phyloP scores from a whole-genome alignment of 768 basidiomycete species.

The Polyporus arcularius region DNA sequence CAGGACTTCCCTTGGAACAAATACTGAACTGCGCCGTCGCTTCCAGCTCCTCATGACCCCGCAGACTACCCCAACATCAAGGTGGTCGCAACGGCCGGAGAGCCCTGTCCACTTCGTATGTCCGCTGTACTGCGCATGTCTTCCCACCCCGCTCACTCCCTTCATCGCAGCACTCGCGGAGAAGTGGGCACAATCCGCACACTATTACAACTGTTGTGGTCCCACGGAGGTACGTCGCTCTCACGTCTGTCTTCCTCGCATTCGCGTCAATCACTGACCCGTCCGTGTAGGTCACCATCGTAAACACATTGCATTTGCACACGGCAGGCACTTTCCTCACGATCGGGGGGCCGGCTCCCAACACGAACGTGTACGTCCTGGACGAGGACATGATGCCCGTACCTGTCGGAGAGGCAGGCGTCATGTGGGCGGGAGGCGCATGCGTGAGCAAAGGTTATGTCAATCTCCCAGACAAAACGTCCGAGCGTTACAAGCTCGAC shows the following conservation, averaged over 20 bases:
- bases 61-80: conserved; percentile 56
- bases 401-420: conserved; percentile 37
- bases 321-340: conserved; percentile 40
- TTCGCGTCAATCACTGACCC: background rate
- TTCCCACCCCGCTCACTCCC: background rate
- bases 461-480: conserved; percentile 54
- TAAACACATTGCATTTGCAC: conserved; percentile 57
- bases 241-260: background rate
- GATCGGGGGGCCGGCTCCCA: conserved; percentile 57
- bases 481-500: conserved; percentile 51
- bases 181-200: conserved; percentile 43
- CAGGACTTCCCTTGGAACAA: background rate
- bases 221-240: conserved; percentile 49
- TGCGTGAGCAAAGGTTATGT: conserved; percentile 58
- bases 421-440: conserved; percentile 68
- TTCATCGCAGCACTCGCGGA: conserved; percentile 39
- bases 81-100: conserved; percentile 56
- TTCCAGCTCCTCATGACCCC: conserved; percentile 44
- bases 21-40: background rate
- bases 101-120: conserved; percentile 54
- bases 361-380: conserved; percentile 47
- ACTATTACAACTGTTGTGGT: conserved; percentile 57
- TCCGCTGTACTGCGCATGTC: background rate
- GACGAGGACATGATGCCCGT: conserved; percentile 34
- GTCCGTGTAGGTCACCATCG: conserved; percentile 48